Evolutionary conservation across 108 stramenopile species (phyloP).

Genomic region (Cyclostephanos tholiformis): DNA sequence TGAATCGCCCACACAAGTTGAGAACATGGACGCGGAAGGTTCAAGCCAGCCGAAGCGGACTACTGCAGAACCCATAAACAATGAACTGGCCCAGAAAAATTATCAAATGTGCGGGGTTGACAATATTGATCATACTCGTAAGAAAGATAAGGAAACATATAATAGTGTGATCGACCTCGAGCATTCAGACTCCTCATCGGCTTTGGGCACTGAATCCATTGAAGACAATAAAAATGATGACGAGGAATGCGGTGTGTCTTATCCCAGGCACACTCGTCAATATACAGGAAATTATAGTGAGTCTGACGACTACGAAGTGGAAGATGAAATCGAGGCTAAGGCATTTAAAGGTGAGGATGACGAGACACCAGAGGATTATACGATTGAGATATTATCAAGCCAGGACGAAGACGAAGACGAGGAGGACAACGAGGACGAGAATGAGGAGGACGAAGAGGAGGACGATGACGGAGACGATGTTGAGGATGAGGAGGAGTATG

Average conservation of each 20-base stretch:
- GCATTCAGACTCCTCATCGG: conserved; percentile 5
- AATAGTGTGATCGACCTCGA: conserved; percentile 15
- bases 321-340: conserved; percentile 39
- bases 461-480: conserved; percentile 19
- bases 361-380: neutral
- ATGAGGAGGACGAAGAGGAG: conserved; percentile 10
- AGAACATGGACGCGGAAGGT: conserved; percentile 13
- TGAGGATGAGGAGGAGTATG: neutral
- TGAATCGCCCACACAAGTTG: neutral
- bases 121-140: neutral
- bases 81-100: conserved; percentile 1
- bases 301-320: conserved; percentile 44
- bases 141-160: neutral
- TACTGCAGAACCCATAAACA: neutral
- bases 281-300: conserved; percentile 43
- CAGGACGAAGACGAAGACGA: neutral
- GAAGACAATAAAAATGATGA: conserved; percentile 15
- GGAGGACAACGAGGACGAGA: neutral
- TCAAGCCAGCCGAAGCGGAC: neutral
- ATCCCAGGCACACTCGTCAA: conserved; percentile 27
- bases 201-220: neutral
- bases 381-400: conserved; percentile 4
- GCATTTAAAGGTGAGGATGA: conserved; percentile 39
- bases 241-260: conserved; percentile 3
- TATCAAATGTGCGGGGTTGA: neutral